These are phyloP conservation scores for Picochlorum sp. DNA, from an alignment of 139 green algal genomes.

Conservation along the genomic window DNA sequence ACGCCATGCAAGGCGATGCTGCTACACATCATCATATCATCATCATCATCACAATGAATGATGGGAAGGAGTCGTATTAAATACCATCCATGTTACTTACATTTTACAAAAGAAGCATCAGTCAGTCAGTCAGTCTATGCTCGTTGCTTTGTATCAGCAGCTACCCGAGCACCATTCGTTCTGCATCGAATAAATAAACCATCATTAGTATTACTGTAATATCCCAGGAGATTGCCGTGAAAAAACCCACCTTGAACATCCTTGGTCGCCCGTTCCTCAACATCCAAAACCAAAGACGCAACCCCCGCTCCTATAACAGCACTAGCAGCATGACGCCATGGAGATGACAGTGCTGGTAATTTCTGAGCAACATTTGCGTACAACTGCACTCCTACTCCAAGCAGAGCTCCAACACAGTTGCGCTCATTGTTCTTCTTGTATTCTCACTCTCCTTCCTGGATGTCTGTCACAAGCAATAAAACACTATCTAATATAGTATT, in stretches of 20 bases:
- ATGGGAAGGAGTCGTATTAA: no score
- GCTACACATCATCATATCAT: no score
- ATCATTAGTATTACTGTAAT: no score
- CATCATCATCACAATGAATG: no score
- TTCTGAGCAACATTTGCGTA: constrained; percentile 59
- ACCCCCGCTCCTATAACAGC: constrained; percentile 30
- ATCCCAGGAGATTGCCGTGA: no score
- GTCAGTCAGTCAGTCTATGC: no score
- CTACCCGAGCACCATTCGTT: no score
- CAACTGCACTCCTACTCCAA: constrained; percentile 41
- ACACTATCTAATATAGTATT: not conserved
- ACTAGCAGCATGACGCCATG: constrained; percentile 45
- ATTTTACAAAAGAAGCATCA: no score
- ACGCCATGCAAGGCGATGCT: no score
- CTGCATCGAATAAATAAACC: no score
- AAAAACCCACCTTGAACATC: constrained; percentile 31
- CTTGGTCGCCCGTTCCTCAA: constrained; percentile 29
- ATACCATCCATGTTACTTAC: no score
- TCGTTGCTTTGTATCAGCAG: no score
- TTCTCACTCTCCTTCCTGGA: not conserved
- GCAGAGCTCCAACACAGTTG: constrained; percentile 16
- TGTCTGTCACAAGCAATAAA: not conserved
- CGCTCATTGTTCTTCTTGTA: constrained; percentile 1
- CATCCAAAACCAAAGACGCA: constrained; percentile 33
- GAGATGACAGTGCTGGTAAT: constrained; percentile 45